Evolutionary conservation across 2,329 filamentous ascomycete species (phyloP), one percentile per base, ranked within the genome.

Genomic region (Capronia coronata): DNA sequence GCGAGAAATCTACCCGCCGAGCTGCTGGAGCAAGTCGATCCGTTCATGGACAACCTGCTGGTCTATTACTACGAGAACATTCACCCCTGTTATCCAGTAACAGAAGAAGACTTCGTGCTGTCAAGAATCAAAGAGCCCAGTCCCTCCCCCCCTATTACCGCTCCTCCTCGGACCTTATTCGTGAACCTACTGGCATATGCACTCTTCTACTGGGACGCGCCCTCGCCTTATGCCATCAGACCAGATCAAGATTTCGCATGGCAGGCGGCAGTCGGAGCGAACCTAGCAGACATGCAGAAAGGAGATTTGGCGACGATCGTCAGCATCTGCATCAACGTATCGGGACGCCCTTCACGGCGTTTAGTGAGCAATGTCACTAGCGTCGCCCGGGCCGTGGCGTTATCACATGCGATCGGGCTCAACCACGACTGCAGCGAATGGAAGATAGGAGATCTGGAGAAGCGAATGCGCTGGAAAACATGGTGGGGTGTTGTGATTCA

Each of bases 181-280:
- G 75, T 76, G 34, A 75, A 75, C 49, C 63, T 83, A 1, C 79
- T 81, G 57, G 79, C 78, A 0, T 75, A 79, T 58, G 73, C 75
- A 0, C 62, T 81, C 2, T 71, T 77, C 2, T 80, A 77, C 58
- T 83, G 80, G 79, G 69, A 71, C 21, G 68, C 68, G 0, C 63
- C 68, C 2, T 61, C 76, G 2, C 65, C 67, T 3, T 64, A 64
- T 3, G 71, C 76, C 49, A 71, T 73, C 3, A 70, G 74, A 41
- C 79, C 79, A 0, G 79, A 83, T 58, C 69, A 72, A 34, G 73
- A 78, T 38, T 83, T 79, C 60, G 74, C 79, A 7, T 81, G 81
- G 72, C 83, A 83, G 50, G 71, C 80, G 50, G 78, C 78, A 5
- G 77, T 75, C 16, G 77, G 78, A 45, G 77, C 79, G 1, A 67